Percentiles rank a stretch among this genome's conserved stretches.
Evolutionary conservation across 1,139 yeast genomes (phyloP).

Genomic region (Arxiozyma slooffiae): DNA sequence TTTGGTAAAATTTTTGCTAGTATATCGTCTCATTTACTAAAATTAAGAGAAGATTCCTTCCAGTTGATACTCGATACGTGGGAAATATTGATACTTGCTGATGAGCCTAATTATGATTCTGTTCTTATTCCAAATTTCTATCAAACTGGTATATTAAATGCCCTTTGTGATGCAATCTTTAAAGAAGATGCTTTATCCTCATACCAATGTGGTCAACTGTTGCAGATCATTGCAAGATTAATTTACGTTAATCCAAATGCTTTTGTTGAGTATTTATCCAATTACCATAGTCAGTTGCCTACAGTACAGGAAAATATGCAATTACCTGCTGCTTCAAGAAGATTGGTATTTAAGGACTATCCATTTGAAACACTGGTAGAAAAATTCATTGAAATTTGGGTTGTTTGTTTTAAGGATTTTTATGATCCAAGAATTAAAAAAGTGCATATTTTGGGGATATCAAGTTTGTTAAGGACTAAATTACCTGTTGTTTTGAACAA

Average conservation of each 20-base stretch:
- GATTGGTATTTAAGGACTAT: conserved; percentile 20
- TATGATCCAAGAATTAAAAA: conserved; percentile 59
- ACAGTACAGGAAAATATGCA: conserved; percentile 15
- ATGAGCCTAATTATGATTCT: conserved; percentile 19
- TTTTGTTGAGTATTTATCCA: conserved; percentile 34
- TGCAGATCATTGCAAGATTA: conserved; percentile 46
- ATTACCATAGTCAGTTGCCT: conserved; percentile 22
- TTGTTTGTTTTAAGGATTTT: conserved; percentile 23
- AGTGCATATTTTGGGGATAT: conserved; percentile 50
- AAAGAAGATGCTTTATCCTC: conserved; percentile 25
- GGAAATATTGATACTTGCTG: conserved; percentile 40
- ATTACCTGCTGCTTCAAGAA: conserved; percentile 18
- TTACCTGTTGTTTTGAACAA: conserved; percentile 26
- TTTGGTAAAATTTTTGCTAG: conserved; percentile 40
- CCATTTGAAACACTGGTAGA: conserved; percentile 19
- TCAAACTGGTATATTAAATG: conserved; percentile 18
- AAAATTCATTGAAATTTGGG: conserved; percentile 32
- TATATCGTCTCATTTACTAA: conserved; percentile 46
- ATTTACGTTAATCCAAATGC: conserved; percentile 40
- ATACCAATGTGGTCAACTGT: conserved; percentile 39
- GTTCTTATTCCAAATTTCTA: conserved; percentile 21
- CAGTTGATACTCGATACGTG: conserved; percentile 47
- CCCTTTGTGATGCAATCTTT: conserved; percentile 25
- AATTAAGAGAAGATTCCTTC: conserved; percentile 64
- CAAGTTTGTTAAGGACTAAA: conserved; percentile 37